These are phyloP conservation scores for Lepidium africanum DNA, from an alignment of 345 rosid species.

Conservation along the genomic window DNA sequence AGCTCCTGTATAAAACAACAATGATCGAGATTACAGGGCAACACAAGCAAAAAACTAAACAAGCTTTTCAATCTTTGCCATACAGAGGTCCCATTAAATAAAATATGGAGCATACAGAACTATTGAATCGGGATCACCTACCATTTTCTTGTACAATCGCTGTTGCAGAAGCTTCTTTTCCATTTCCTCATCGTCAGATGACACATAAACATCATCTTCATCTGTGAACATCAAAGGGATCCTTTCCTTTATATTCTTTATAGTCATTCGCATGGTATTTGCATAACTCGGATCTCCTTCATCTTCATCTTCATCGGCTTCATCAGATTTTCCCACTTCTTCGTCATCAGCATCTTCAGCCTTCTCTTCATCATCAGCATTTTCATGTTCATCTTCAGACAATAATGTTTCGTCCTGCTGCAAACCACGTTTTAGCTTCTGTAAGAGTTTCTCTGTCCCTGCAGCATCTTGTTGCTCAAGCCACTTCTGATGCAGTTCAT, in stretches of 20 bases:
- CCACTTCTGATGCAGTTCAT: constrained; percentile 89
- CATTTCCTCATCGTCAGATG: constrained; percentile 88
- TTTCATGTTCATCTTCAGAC: constrained; percentile 43
- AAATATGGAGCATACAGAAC: not conserved
- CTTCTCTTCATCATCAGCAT: constrained; percentile 35
- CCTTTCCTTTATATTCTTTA: constrained; percentile 81
- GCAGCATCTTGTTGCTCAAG: constrained; percentile 82
- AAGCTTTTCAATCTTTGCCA: not conserved
- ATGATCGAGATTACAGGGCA: not conserved
- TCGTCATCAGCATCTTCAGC: constrained; percentile 40
- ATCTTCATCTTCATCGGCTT: constrained; percentile 34
- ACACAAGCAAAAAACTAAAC: constrained; percentile 1
- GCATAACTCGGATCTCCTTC: constrained; percentile 40
- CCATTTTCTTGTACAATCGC: constrained; percentile 47
- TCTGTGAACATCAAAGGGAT: constrained; percentile 85
- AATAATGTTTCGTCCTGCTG: constrained; percentile 34
- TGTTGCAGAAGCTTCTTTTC: constrained; percentile 45
- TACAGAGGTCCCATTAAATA: not conserved
- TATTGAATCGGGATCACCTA: constrained; percentile 31
- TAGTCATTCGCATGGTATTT: constrained; percentile 42
- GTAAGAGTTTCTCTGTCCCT: constrained; percentile 76
- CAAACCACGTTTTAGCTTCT: constrained; percentile 54
- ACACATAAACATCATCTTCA: constrained; percentile 59
- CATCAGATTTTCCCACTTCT: constrained; percentile 33
- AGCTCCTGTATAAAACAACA: constrained; percentile 46